Evolutionary conservation across 2,329 filamentous ascomycete genomes (phyloP), one percentile per base, ranked within the genome.

Genomic region (Colletotrichum lupini): DNA sequence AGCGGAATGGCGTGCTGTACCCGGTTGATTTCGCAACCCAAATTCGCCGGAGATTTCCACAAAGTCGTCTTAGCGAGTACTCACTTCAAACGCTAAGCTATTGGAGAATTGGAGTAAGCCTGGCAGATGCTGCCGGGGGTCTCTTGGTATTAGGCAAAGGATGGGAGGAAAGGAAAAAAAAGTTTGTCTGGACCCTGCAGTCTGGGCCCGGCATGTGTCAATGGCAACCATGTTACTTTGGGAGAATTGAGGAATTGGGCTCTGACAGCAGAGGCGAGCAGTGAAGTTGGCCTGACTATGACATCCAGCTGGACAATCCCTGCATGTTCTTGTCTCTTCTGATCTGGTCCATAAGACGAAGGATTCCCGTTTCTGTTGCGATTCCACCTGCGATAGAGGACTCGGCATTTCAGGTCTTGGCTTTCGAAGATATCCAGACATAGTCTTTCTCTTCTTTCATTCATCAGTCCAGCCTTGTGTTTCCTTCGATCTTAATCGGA

Each of bases 1-100:
- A 57, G 61, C 71, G 60, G 71, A 61, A 73, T 73, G 71, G 37
- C 71, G 71, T 73, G 71, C 67, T 73, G 71, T 65, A 32, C 67
- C 60, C 49, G 55, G 60, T 30, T 60, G 71, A 73, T 70, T 70
- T 73, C 71, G 71, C 67, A 71, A 70, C 68, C 42, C 30, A 24
- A 42, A 30, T 22, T 60, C 66, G 59, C 42, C 66, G 53, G 59
- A 59, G 60, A 53, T 58, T 63, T 68, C n/a, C 30, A 58, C 52
- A 42, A 58, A 8, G 42, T 9, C 11, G 28, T 24, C 59, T 59
- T 52, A 35, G 16, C 30, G 26, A 32, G 26, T 5, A 2, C 55
- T 68, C 35, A 46, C 22, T 52, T 42, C 58, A 28, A 49, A 64
- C 53, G 30, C 24, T 22, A 37, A 63, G 64, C 14, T 46, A 37